Evolutionary conservation across 164 flowering plant species (phyloP).

Genomic region (Aristolochia californica): DNA sequence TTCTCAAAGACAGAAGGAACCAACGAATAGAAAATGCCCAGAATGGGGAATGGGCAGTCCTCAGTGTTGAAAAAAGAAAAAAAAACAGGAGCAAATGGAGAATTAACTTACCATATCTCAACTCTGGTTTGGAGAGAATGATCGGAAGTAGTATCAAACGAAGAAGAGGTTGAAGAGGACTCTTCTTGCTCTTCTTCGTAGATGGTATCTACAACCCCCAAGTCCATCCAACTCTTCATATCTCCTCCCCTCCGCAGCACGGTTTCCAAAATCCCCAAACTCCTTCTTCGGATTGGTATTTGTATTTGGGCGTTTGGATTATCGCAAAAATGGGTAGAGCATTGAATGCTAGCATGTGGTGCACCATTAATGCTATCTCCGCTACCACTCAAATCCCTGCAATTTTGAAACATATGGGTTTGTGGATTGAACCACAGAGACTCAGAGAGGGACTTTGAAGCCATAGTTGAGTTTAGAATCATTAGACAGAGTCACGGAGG

Average conservation of each 20-base stretch:
- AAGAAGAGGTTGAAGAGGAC: slow-evolving; percentile 20
- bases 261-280: not conserved
- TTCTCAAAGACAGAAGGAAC: not conserved
- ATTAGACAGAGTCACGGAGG: too few relatives aligned
- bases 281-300: not conserved
- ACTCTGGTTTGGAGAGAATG: slow-evolving; percentile 31
- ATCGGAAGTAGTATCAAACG: slow-evolving; percentile 16
- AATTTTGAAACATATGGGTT: too few relatives aligned
- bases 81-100: not conserved
- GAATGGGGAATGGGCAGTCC: too few relatives aligned
- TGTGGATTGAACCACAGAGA: too few relatives aligned
- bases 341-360: slow-evolving; percentile 46
- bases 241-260: not conserved
- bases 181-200: slow-evolving; percentile 53
- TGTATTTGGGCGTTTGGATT: slow-evolving; percentile 5
- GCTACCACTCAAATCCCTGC: too few relatives aligned
- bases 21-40: too few relatives aligned
- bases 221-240: slow-evolving; percentile 40
- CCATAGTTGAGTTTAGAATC: too few relatives aligned
- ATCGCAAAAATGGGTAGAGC: slow-evolving; percentile 9
- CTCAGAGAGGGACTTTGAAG: too few relatives aligned
- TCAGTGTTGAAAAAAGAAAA: not conserved
- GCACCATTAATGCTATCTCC: slow-evolving; percentile 36
- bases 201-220: slow-evolving; percentile 63
- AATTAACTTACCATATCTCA: slow-evolving; percentile 29